Base-by-base conservation (phyloP, 306 rosid genomes). In the Arachis hypogaea region DNA sequence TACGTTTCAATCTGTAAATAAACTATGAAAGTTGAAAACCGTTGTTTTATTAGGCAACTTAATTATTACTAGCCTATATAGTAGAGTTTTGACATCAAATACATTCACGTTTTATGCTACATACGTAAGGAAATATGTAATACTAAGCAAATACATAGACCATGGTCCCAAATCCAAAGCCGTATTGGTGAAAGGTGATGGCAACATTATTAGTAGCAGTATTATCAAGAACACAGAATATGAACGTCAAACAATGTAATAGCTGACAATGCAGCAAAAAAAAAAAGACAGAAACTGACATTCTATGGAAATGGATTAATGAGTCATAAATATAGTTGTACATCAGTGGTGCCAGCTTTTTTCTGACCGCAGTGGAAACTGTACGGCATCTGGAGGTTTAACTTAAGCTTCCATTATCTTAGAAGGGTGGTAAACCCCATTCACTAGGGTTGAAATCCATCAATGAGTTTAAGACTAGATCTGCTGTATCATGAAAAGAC, bases 371-470 rank as follows among this genome's bases (percentile, higher is more conserved):
- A 45, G 57, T 59, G 38, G 33, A 62, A 54, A 63, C 12, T 11
- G 54, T 40, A 57, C 7, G 68, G 52, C 28, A 14, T 7, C 54
- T 38, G 55, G 54, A 68, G 41, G 50, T 10, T 30, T 9, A 28
- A 40, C 69, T 70, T 82, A 76, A 91, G 85, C 59, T 82, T 71
- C 66, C 63, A 30, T 78, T 63, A 75, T 78, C 88, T 74, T 94
- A 93, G 64, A 91, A 91, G 30, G 96, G 92, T 59, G 96, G 97
- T 75, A 94, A 85, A 74, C 86, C 90, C 98, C 97, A 91, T 28
- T 89, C 96, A 30, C 33, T 66, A 5, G 96, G 98, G 76, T 78
- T 88, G 84, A 94, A 91, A 87, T 88, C 97, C 91, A 81, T 77
- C 43, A 94, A 76, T 36, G 96, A 82, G 84, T 79, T 82, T 84